Base-by-base conservation (phyloP, 1,284 basidiomycete species). In the Rhizoctonia solani region DNA sequence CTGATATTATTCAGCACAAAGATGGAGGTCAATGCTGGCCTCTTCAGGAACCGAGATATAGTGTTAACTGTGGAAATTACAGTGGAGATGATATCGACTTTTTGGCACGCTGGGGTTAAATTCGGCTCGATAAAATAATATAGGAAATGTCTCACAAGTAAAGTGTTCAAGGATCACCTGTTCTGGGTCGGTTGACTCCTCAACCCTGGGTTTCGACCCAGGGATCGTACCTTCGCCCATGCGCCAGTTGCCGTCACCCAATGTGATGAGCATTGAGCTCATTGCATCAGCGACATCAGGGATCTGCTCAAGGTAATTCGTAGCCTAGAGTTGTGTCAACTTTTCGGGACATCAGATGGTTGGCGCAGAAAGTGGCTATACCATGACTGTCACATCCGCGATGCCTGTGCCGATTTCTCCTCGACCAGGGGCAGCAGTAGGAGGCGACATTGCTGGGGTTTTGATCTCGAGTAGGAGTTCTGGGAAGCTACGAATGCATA, bases 211-310 rank as follows among this genome's bases (percentile, higher is more conserved):
- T 68, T 70, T 41, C 56, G 69, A 41, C 85, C 3, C 82, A 83
- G 1, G 87, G 83, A 71, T 82, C 29, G 87, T 81, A 1, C 90
- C 89, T 69, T 90, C 89, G 3, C 90, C 90, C 90, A 92, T 92
- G 76, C 85, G 89, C 90, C 90, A 92, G 71, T 92, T 92, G 2
- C 90, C 90, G 69, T 92, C 90, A 0, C 90, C 90, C 1, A 92
- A 81, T 0, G 84, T 83, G 47, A 85, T 74, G 39, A 92, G 77
- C 0, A 86, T 85, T 1, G 87, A 79, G 0, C 82, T 82, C 11
- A 86, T 88, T 0, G 87, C 88, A 30, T 79, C 81, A 63, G 84
- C 81, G 2, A 92, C 87, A 46, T 87, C 83, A 0, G 88, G 87
- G 4, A 92, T 76, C 54, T 83, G 80, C 56, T 87, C 83, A 69